Base-by-base conservation (phyloP, 2,329 filamentous ascomycete species). In the Ophiostoma triangulosporum region DNA sequence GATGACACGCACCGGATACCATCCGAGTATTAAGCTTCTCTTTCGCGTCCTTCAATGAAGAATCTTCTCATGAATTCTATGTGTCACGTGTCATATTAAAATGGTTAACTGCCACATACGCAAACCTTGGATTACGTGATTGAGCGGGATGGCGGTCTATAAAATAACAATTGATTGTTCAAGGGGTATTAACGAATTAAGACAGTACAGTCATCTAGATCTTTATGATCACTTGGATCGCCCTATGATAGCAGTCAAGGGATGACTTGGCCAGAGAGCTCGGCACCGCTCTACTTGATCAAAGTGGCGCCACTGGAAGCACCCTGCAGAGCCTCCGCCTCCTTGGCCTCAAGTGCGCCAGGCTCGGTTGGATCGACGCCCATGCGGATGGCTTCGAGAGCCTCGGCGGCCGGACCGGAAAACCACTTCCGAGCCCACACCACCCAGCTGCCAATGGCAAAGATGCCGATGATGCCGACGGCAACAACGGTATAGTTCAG, bases 401-500 rank as follows among this genome's bases (percentile, higher is more conserved):
- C 70, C 63, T 79, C 75, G 29, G 68, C 66, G n/a, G 73, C 69
- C 1, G 77, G 77, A 0, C 77, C 77, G 0, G 70, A 73, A 56
- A 80, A 80, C 76, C 76, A 80, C 43, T 64, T 69, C 32, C 66
- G 65, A 1, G 77, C 77, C 69, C 71, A 76, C 2, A 77, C 2
- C 2, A 76, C 43, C 77, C 77, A 81, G 14, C 66, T 69, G 0
- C 63, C 66, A 20, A 74, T 64, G 1, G 71, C 65, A 33, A 71
- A 73, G 1, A 77, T 59, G 0, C 67, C 68, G 46, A 80, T 74
- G 53, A 80, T 78, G 0, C 76, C 77, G 4, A 81, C 77, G 0
- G 77, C 77, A 0, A 80, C 77, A 0, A 74, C 73, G 0, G 77
- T 78, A 59, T 81, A 81, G 58, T 81, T 81, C 22, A 81, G 62